These are phyloP conservation scores for Quercus ilex DNA, from an alignment of 306 rosid species.

Conservation along the genomic window DNA sequence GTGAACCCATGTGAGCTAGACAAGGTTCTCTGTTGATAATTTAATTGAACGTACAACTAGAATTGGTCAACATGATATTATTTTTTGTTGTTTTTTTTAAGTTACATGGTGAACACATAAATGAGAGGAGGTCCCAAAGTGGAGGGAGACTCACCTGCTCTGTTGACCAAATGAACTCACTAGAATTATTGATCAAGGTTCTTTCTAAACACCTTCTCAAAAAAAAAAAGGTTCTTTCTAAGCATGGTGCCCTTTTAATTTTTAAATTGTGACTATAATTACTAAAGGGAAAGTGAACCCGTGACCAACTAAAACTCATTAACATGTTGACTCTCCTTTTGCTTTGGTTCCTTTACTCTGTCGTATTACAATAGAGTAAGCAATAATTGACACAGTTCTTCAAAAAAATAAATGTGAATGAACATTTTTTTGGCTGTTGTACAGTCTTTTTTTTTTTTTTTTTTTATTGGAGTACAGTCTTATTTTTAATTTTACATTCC, in stretches of 20 bases:
- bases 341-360: neutral
- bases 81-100: too few relatives aligned
- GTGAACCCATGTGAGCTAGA: neutral
- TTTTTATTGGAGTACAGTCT: too few relatives aligned
- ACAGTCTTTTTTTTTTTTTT: too few relatives aligned
- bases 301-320: neutral
- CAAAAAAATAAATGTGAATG: too few relatives aligned
- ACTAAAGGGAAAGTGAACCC: neutral
- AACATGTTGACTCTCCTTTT: too few relatives aligned
- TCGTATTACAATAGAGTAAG: neutral
- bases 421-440: too few relatives aligned
- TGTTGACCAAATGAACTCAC: constrained; percentile 28
- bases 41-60: neutral
- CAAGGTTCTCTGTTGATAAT: neutral
- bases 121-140: constrained; percentile 8
- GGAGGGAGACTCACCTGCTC: constrained; percentile 43
- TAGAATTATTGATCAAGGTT: neutral
- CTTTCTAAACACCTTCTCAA: neutral
- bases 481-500: neutral
- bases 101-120: neutral
- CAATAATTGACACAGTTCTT: neutral
- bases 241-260: neutral
- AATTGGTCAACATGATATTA: too few relatives aligned
- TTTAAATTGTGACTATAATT: neutral
- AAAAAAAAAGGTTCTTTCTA: neutral